Evolutionary conservation across 2,329 filamentous ascomycete genomes (phyloP), one percentile per base, ranked within the genome.

Genomic region (Fusarium sororula): DNA sequence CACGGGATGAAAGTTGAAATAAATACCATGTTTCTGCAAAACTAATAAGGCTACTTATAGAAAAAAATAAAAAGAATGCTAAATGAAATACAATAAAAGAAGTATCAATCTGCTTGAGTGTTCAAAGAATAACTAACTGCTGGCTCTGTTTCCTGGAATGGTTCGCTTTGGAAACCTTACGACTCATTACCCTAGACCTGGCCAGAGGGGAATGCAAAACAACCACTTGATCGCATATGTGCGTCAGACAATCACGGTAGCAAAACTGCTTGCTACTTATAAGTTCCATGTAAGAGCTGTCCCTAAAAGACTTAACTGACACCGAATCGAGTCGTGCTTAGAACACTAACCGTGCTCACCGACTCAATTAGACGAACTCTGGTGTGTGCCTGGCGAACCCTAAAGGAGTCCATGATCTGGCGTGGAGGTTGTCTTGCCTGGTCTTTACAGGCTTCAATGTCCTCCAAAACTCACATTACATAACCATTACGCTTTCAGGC

Each of bases 331-430:
- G 18, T 10, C 12, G 20, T 51, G 30, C 6, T 24, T 10, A 26
- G 26, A 26, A 26, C 26, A 26, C 6, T 26, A 26, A 6, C 26
- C 26, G 20, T 30, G 26, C 45, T 35, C 30, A 35, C 30, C 48
- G 17, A 51, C 30, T 30, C 18, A 3, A 2, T 3, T 13, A 4
- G 9, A 47, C 7, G 4, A 8, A 20, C 24, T 8, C 12, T 20
- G 5, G 7, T 14, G 24, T 6, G 3, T 28, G 0, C 1, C 2
- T 15, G 0, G 28, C 5, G 6, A 35, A 5, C 30, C 2, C 15
- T 8, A 5, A 5, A 12, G 10, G 6, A 53, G 3, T 20, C 20
- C 1, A 20, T 1, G 0, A 14, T 30, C 8, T 24, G 2, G 22
- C 12, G 17, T 2, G 2, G 22, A 24, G 12, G 5, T 11, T 20